Percentiles rank a stretch among this genome's conserved stretches.
These are phyloP conservation scores for Triticum urartu DNA, from an alignment of 176 grass and related monocot genomes.

Conservation along the genomic window DNA sequence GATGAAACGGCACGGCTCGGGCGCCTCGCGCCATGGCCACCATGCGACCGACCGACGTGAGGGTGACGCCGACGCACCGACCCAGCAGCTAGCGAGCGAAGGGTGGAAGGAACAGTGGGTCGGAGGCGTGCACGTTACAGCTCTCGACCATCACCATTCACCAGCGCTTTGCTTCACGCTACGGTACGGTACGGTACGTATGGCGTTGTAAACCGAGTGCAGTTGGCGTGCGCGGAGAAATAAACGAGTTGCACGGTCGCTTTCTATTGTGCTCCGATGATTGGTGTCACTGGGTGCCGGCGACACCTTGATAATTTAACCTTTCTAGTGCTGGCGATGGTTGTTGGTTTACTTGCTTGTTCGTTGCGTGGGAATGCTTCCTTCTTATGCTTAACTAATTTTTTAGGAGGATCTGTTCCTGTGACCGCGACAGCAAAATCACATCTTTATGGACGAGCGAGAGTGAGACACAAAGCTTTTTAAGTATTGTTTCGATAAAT, in stretches of 20 bases:
- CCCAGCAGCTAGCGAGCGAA: not conserved
- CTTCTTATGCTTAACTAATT: too few relatives aligned
- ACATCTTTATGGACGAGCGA: too few relatives aligned
- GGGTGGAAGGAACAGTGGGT: too few relatives aligned
- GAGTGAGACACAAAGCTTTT: too few relatives aligned
- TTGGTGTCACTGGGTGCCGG: not conserved
- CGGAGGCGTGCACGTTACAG: not conserved
- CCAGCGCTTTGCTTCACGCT: not conserved
- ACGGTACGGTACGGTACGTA: not conserved
- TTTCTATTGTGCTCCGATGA: not conserved
- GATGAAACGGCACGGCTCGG: not conserved
- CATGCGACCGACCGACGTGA: not conserved
- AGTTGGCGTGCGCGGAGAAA: not conserved
- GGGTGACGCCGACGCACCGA: too few relatives aligned
- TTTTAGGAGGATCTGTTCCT: too few relatives aligned
- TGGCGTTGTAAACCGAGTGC: not conserved
- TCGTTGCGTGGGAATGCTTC: too few relatives aligned
- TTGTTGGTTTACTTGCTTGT: too few relatives aligned
- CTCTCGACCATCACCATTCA: not conserved
- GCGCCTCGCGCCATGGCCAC: not conserved
- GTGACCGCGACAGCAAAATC: too few relatives aligned
- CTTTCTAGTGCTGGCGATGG: not conserved
- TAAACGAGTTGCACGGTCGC: not conserved
- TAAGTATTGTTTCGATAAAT: too few relatives aligned
- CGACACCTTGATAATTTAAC: not conserved